phyloP scores from a whole-genome alignment of 73 alveolate genomes.

The Paramecium caudatum region DNA sequence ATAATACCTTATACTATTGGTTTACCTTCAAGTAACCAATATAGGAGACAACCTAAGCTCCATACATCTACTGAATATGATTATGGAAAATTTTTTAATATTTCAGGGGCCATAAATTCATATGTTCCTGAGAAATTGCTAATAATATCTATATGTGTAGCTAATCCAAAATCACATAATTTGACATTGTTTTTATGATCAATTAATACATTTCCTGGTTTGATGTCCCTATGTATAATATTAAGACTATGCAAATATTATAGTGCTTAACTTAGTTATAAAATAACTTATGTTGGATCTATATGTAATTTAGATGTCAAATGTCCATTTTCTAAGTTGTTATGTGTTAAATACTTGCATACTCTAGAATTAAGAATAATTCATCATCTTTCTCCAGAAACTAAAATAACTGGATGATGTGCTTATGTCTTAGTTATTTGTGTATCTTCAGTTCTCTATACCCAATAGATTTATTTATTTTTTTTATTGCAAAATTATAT shows the following conservation, averaged over 20 bases:
- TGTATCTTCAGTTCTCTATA: slow-evolving; percentile 22
- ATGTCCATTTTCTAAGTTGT: slow-evolving; percentile 16
- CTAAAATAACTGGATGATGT: slow-evolving; percentile 5
- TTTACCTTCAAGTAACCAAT: slow-evolving; percentile 70
- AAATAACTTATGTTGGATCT: background rate
- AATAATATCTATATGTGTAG: slow-evolving; percentile 44
- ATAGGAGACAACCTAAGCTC: slow-evolving; percentile 76
- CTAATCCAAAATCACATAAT: slow-evolving; percentile 79
- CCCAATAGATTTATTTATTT: slow-evolving; percentile 28
- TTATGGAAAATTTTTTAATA: slow-evolving; percentile 62
- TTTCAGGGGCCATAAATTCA: slow-evolving; percentile 80
- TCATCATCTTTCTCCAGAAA: slow-evolving; percentile 35
- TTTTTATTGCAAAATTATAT: slow-evolving; percentile 52
- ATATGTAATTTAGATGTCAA: background rate
- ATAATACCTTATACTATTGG: slow-evolving; percentile 1
- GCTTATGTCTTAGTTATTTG: background rate
- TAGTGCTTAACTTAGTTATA: slow-evolving; percentile 60
- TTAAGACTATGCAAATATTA: slow-evolving; percentile 71
- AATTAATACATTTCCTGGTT: slow-evolving; percentile 82
- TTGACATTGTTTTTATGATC: slow-evolving; percentile 64
- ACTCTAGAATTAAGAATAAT: background rate
- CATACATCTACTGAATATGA: slow-evolving; percentile 77
- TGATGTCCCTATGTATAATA: slow-evolving; percentile 79
- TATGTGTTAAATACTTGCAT: background rate
- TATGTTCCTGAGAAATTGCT: slow-evolving; percentile 75